Conservation (phyloP, 352 stramenopile species). For the Globisporangium iwayamae region DNA sequence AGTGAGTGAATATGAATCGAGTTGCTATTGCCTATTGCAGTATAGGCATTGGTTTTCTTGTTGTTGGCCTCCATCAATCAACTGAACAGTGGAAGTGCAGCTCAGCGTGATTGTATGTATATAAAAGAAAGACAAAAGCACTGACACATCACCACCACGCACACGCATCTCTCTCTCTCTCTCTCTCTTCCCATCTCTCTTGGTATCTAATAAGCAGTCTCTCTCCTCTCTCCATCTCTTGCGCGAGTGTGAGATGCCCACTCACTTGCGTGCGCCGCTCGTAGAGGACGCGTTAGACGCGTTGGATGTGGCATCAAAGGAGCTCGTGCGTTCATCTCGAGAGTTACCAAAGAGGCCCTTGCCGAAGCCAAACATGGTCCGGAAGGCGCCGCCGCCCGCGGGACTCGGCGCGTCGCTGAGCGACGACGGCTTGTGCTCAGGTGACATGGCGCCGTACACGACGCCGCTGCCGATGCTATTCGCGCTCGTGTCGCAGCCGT, state of each 20-base stretch:
- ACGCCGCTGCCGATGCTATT: conserved; percentile 23
- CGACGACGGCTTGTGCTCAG: conserved; percentile 33
- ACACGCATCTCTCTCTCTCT: conserved; percentile 3
- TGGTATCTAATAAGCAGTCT: conserved; percentile 13
- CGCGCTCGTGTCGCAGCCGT: conserved; percentile 41
- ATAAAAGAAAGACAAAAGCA: conserved; percentile 17
- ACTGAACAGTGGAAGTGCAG: neutral
- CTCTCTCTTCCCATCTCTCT: conserved; percentile 2
- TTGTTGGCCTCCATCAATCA: neutral
- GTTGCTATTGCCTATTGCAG: neutral
- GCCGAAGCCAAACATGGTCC: conserved; percentile 67
- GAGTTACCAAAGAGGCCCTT: conserved; percentile 59
- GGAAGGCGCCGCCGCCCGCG: conserved; percentile 37
- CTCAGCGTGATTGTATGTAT: conserved; percentile 2
- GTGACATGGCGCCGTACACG: conserved; percentile 15
- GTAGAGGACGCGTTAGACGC: conserved; percentile 20
- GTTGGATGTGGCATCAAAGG: conserved; percentile 37
- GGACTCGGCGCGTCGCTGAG: conserved; percentile 34
- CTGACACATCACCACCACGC: conserved; percentile 10
- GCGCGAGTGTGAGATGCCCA: neutral
- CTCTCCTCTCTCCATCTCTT: neutral
- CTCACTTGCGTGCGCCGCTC: conserved; percentile 12
- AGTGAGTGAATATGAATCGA: neutral
- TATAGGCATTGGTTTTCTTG: conserved; percentile 1
- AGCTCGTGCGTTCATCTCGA: conserved; percentile 53